Base-by-base conservation (phyloP, 2,329 filamentous ascomycete genomes). In the Pestalotiopsis sp. region DNA sequence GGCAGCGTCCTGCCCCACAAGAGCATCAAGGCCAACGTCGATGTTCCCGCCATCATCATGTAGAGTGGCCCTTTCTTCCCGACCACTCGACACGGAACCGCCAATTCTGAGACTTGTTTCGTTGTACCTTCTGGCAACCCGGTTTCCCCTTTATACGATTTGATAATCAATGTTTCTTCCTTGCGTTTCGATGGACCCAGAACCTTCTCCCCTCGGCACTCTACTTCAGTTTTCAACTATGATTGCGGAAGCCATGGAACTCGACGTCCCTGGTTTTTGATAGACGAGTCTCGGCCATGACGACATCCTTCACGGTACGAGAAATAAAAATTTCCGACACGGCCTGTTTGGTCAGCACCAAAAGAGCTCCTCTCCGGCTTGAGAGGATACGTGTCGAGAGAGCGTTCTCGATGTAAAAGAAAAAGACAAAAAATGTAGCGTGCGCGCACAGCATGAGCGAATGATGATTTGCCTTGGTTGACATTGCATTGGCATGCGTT, bases 1-100 rank as follows among this genome's bases (percentile, higher is more conserved):
- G 94, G 95, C 77, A 97, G 93, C 76, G 92, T 99, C 71, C 86
- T 99, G 72, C 95, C 95, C 6, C 95, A 99, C 86, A 99, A 99
- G 92, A 96, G 92, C 81, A 98, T 99, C 88, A 98, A 98, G 89
- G 90, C 92, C 77, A 99, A 99, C 81, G 93, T 99, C 76, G 96
- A 99, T 82, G 89, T 88, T 36, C 89, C 89, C 27, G 88, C 89
- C 70, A 91, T 91, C 73, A 91, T 91, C 78, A 91, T 91, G 89
- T 91, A 85, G 85, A 59, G 13, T 31, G 41, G 64, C 41, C 39
- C 49, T 27, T 41, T 57, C 49, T 52, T 41, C 38, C 20, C 61
- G 36, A 57, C 20, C 14, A 25, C 13, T 59, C 20, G 12, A 20
- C 64, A 52, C 25, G 38, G 14, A 31, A 23, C n/a, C 31, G 31